These are phyloP conservation scores for Aspergillus terreus DNA, from an alignment of 2,329 filamentous ascomycete genomes.

Conservation along the genomic window DNA sequence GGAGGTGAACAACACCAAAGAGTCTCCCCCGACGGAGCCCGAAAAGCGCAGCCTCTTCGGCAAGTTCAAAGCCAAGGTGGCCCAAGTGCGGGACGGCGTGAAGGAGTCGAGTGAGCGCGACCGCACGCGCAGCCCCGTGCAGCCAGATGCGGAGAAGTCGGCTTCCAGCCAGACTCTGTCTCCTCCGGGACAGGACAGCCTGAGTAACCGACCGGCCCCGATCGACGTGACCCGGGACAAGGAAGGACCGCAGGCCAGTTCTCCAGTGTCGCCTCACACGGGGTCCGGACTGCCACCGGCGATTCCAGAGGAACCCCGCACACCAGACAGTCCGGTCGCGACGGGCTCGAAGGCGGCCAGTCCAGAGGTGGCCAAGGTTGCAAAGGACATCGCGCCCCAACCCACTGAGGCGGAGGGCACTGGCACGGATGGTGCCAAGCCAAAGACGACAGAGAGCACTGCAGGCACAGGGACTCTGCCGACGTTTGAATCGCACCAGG, in stretches of 20 bases:
- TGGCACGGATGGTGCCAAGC: neutral
- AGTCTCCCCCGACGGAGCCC: slow-evolving; percentile 29
- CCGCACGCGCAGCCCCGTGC: slow-evolving; percentile 50
- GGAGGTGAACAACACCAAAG: slow-evolving; percentile 31
- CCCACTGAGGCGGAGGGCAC: neutral
- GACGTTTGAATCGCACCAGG: slow-evolving; percentile 8
- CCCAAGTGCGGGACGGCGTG: slow-evolving; percentile 51
- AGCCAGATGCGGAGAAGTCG: slow-evolving; percentile 32
- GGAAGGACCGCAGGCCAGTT: slow-evolving; percentile 17
- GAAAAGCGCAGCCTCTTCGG: slow-evolving; percentile 61
- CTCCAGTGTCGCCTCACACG: slow-evolving; percentile 28
- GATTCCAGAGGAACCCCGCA: slow-evolving; percentile 33
- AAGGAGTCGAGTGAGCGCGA: slow-evolving; percentile 51
- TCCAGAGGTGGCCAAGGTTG: no score
- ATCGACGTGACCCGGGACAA: slow-evolving; percentile 24
- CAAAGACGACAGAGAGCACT: neutral
- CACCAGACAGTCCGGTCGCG: slow-evolving; percentile 21
- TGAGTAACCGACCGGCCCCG: slow-evolving; percentile 17
- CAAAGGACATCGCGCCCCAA: no score
- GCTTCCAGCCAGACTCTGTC: slow-evolving; percentile 33
- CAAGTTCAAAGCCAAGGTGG: slow-evolving; percentile 63
- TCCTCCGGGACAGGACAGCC: slow-evolving; percentile 22
- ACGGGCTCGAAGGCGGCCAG: neutral
- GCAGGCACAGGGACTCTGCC: neutral
- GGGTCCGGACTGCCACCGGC: slow-evolving; percentile 27